Evolutionary conservation across 768 basidiomycete genomes (phyloP).

Genomic region (Mycena indigotica): DNA sequence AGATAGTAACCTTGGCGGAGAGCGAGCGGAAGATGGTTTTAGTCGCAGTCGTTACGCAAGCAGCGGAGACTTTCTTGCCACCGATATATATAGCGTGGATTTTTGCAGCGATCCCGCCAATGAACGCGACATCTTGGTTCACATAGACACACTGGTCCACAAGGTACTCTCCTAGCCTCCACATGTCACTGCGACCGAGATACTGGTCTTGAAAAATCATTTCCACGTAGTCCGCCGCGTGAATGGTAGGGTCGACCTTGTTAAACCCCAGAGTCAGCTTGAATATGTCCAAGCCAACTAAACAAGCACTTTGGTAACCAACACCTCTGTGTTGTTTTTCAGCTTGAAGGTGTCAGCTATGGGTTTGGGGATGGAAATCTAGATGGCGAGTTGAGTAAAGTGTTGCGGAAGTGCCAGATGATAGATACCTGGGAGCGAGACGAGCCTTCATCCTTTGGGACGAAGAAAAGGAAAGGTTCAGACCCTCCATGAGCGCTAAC

Average conservation of each 20-base stretch:
- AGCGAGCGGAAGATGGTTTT: conserved; percentile 88
- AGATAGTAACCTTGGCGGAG: conserved; percentile 89
- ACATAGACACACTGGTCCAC: conserved; percentile 80
- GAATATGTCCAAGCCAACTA: neutral
- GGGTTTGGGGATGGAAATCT: conserved; percentile 78
- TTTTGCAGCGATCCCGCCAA: conserved; percentile 80
- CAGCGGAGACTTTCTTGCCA: conserved; percentile 78
- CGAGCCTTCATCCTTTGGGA: conserved; percentile 63
- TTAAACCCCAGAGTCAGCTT: conserved; percentile 17
- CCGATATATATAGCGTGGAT: conserved; percentile 77
- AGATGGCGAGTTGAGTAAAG: neutral
- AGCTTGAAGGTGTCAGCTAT: conserved; percentile 72
- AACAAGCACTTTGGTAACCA: conserved; percentile 61
- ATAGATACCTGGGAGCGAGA: conserved; percentile 54
- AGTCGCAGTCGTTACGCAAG: conserved; percentile 77
- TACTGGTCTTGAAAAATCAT: conserved; percentile 95
- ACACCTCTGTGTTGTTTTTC: conserved; percentile 73
- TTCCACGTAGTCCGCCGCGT: conserved; percentile 80
- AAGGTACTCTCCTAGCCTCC: conserved; percentile 83
- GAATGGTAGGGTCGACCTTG: conserved; percentile 67
- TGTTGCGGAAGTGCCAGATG: neutral
- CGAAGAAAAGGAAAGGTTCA: conserved; percentile 63
- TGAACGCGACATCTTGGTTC: conserved; percentile 83
- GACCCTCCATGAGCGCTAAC: conserved; percentile 49
- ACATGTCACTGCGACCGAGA: conserved; percentile 95